Conservation (phyloP, 1,284 basidiomycete genomes). For the Tilletiaria anomala region DNA sequence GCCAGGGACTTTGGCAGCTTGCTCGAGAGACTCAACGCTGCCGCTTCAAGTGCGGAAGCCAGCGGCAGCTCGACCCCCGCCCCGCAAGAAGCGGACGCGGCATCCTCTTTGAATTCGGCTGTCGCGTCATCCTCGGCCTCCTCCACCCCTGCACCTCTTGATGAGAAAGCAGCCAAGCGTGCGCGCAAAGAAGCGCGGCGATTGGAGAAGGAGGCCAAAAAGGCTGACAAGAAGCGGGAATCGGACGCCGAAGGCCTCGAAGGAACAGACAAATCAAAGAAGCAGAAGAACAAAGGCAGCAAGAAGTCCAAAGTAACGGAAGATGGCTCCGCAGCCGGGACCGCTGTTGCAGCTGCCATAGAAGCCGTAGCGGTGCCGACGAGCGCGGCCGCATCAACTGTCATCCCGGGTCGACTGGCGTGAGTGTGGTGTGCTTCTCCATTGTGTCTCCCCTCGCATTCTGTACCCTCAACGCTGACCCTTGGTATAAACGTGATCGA, state of each 20-base stretch:
- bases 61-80: not conserved
- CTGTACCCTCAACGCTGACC: not conserved
- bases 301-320: slow-evolving; percentile 5
- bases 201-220: slow-evolving; percentile 3
- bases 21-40: slow-evolving; percentile 35
- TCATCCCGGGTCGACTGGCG: not conserved
- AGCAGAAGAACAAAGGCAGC: slow-evolving; percentile 7
- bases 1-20: slow-evolving; percentile 33
- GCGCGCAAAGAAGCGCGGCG: no score
- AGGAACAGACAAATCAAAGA: not conserved
- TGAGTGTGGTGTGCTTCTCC: not conserved
- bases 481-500: slow-evolving; percentile 7
- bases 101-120: not conserved
- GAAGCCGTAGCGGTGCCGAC: not conserved
- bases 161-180: slow-evolving; percentile 1
- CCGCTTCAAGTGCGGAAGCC: slow-evolving; percentile 10
- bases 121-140: slow-evolving; percentile 6
- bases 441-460: not conserved
- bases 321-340: not conserved
- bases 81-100: not conserved
- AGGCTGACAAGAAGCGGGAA: not conserved
- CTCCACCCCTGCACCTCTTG: slow-evolving; percentile 4
- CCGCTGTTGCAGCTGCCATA: slow-evolving; percentile 2
- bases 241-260: not conserved
- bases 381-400: not conserved